phyloP scores from a whole-genome alignment of 257 asterid genomes.

The Eustoma russellianum region DNA sequence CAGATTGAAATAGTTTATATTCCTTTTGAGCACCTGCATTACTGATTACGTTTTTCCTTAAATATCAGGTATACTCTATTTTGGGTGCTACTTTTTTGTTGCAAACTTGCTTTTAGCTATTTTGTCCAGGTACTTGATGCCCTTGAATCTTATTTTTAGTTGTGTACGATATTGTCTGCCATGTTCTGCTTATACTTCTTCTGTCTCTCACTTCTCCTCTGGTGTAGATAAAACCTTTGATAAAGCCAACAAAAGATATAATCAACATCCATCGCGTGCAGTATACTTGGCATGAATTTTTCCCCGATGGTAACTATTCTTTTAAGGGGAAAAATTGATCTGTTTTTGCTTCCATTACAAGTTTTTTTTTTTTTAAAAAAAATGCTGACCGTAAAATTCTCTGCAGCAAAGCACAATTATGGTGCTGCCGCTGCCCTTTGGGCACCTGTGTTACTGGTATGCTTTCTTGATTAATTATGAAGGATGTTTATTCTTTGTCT shows the following conservation, averaged over 20 bases:
- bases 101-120: constrained; percentile 73
- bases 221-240: constrained; percentile 81
- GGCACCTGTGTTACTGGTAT: constrained; percentile 80
- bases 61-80: constrained; percentile 75
- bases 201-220: constrained; percentile 14
- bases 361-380: neutral
- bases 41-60: constrained; percentile 11
- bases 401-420: constrained; percentile 61
- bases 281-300: constrained; percentile 92
- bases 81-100: constrained; percentile 77
- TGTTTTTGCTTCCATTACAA: constrained; percentile 12
- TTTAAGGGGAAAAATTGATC: neutral
- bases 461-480: constrained; percentile 21
- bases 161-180: neutral
- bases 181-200: constrained; percentile 1
- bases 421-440: constrained; percentile 74
- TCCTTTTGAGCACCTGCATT: constrained; percentile 12
- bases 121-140: constrained; percentile 61
- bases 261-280: constrained; percentile 59
- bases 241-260: constrained; percentile 70
- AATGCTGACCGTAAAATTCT: constrained; percentile 15
- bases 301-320: constrained; percentile 61
- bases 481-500: constrained; percentile 4
- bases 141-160: constrained; percentile 9
- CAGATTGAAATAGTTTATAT: constrained; percentile 9